phyloP scores from a whole-genome alignment of 139 green algal species.

The Zygnema circumcarinatum region DNA sequence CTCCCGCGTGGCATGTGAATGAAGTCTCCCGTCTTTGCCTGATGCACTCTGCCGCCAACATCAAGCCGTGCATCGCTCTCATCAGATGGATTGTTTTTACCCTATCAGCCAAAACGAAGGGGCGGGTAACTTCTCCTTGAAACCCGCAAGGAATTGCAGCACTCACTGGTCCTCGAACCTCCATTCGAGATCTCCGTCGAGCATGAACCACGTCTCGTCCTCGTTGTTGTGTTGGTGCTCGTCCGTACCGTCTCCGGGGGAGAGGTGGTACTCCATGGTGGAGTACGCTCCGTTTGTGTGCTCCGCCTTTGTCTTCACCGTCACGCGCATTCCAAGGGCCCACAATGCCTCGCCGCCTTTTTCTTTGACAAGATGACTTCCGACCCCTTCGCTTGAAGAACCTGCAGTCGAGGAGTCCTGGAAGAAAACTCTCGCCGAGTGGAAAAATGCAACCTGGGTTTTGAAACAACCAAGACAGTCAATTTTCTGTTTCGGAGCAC shows the following conservation, averaged over 20 bases:
- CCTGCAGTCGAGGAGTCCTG: too few relatives aligned
- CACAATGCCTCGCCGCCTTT: not conserved
- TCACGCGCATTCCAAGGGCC: conserved; percentile 29
- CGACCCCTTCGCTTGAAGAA: not conserved
- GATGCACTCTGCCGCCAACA: not conserved
- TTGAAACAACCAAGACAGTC: too few relatives aligned
- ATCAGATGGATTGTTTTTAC: too few relatives aligned
- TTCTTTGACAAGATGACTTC: conserved; percentile 1
- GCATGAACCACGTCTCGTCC: conserved; percentile 39
- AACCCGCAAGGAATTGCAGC: too few relatives aligned
- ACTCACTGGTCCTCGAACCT: conserved; percentile 13
- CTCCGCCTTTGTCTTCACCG: conserved; percentile 17
- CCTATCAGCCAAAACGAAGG: too few relatives aligned
- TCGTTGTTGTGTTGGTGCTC: conserved; percentile 27
- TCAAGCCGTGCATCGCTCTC: too few relatives aligned
- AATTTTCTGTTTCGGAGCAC: too few relatives aligned
- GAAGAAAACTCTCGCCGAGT: too few relatives aligned
- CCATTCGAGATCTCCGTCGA: conserved; percentile 23
- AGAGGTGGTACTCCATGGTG: conserved; percentile 26
- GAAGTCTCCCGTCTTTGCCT: conserved; percentile 13
- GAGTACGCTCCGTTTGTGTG: not conserved
- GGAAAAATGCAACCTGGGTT: not conserved
- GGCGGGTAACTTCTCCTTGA: too few relatives aligned
- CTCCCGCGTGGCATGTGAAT: conserved; percentile 19
- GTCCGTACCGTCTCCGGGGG: conserved; percentile 9